Conservation (phyloP, 176 grass and related monocot genomes). For the Luzula sylvatica region DNA sequence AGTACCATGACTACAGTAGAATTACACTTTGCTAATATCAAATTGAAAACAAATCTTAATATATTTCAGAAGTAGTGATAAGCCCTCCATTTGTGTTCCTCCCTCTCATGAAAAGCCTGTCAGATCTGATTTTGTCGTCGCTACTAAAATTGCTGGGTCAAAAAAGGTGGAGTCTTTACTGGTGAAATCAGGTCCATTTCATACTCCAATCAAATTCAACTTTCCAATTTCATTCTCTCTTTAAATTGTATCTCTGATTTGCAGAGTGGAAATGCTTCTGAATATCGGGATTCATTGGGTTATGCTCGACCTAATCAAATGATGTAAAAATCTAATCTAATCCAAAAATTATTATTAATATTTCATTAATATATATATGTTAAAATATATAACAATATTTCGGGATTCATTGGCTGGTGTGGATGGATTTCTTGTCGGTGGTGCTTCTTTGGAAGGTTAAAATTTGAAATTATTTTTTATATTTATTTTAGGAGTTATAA, state of each 20-base stretch:
- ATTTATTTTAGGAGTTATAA: background rate
- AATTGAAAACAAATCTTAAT: background rate
- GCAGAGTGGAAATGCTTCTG: slow-evolving; percentile 52
- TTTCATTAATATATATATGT: too few species aligned
- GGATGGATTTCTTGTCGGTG: slow-evolving; percentile 75
- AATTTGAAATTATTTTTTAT: background rate
- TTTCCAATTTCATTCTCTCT: background rate
- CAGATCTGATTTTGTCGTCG: slow-evolving; percentile 58
- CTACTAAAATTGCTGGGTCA: slow-evolving; percentile 89
- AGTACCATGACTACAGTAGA: too few species aligned
- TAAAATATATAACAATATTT: slow-evolving; percentile 32
- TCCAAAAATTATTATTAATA: too few species aligned
- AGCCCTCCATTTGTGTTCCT: slow-evolving; percentile 90
- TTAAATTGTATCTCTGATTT: background rate
- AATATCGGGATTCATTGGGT: slow-evolving; percentile 73
- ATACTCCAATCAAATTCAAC: background rate
- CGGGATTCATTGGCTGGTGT: slow-evolving; percentile 42
- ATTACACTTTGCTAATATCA: too few species aligned
- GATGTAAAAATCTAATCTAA: slow-evolving; percentile 39
- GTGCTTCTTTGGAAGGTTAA: slow-evolving; percentile 72
- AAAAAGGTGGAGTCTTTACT: slow-evolving; percentile 78
- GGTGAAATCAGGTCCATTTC: slow-evolving; percentile 81
- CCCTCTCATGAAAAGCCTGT: slow-evolving; percentile 48
- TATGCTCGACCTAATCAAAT: slow-evolving; percentile 74
- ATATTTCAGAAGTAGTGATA: slow-evolving; percentile 66